These are phyloP conservation scores for Marchantia polymorpha DNA, from an alignment of 225 moss, liverwort and hornwort genomes.

Conservation along the genomic window DNA sequence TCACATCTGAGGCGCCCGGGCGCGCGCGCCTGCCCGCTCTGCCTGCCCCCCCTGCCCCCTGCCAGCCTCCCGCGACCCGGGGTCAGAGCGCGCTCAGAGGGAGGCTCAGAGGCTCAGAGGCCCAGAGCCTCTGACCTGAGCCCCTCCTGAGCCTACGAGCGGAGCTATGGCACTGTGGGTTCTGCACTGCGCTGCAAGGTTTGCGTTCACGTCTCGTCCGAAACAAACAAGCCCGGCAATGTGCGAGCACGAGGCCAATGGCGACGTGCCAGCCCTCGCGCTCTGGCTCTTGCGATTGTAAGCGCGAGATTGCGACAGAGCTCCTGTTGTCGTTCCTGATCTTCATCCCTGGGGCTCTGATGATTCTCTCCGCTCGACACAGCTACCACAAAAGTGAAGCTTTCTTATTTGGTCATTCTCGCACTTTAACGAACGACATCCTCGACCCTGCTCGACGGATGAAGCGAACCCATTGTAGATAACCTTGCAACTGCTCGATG, in stretches of 20 bases:
- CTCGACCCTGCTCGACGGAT: not conserved
- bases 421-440: not conserved
- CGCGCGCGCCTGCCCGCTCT: no score
- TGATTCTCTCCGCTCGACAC: slow-evolving; percentile 4
- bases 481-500: not conserved
- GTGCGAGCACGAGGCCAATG: not conserved
- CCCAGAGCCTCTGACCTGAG: not conserved
- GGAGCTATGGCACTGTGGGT: not conserved
- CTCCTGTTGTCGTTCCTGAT: slow-evolving; percentile 1
- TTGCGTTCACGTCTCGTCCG: not conserved
- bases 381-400: not conserved
- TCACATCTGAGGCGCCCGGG: not conserved
- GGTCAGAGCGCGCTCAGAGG: not conserved
- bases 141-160: no score
- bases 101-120: no score
- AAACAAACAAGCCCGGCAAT: not conserved
- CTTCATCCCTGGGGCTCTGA: not conserved
- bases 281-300: not conserved
- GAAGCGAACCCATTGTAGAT: not conserved
- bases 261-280: not conserved
- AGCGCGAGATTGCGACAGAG: not conserved
- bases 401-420: not conserved
- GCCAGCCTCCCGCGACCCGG: not conserved
- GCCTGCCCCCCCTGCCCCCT: no score
- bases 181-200: not conserved